Conservation (phyloP, 2,329 filamentous ascomycete species). For the Fusarium lyarnte region DNA sequence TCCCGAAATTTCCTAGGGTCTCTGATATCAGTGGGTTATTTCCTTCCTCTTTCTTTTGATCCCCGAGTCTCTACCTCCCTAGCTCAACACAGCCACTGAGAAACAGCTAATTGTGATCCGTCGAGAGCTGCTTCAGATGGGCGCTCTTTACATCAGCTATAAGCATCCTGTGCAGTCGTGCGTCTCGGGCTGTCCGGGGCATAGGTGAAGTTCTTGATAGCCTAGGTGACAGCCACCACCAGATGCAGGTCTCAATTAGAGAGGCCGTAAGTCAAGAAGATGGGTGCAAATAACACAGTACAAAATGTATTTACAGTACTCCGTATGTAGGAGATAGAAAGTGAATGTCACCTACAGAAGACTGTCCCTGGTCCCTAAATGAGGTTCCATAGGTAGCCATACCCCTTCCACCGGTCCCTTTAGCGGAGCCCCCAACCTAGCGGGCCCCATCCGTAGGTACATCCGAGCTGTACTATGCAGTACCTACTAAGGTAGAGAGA, state of each 20-base stretch:
- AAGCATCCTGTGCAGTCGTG: background rate
- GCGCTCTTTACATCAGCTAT: background rate
- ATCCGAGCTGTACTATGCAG: conserved; percentile 3
- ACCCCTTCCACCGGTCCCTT: conserved; percentile 23
- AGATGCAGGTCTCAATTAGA: conserved; percentile 16
- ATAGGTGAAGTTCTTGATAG: conserved; percentile 3
- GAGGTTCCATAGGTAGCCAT: conserved; percentile 9
- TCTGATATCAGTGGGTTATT: conserved; percentile 4
- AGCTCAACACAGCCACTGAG: conserved; percentile 23
- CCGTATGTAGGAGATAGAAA: background rate
- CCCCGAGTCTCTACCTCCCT: background rate
- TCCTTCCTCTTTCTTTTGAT: background rate
- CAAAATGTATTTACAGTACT: background rate
- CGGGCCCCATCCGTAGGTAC: conserved; percentile 24
- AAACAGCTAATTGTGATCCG: background rate
- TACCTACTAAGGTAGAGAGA: background rate
- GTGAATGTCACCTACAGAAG: background rate
- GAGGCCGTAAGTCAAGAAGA: background rate
- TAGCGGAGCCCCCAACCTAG: conserved; percentile 30
- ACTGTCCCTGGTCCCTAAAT: background rate
- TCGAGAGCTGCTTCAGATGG: conserved; percentile 1
- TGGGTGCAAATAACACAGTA: conserved; percentile 16
- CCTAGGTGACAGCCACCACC: conserved; percentile 20
- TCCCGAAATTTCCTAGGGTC: background rate
- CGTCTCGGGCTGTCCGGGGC: conserved; percentile 20